Evolutionary conservation across 768 basidiomycete genomes (phyloP).

Genomic region (Termitomyces heimii): DNA sequence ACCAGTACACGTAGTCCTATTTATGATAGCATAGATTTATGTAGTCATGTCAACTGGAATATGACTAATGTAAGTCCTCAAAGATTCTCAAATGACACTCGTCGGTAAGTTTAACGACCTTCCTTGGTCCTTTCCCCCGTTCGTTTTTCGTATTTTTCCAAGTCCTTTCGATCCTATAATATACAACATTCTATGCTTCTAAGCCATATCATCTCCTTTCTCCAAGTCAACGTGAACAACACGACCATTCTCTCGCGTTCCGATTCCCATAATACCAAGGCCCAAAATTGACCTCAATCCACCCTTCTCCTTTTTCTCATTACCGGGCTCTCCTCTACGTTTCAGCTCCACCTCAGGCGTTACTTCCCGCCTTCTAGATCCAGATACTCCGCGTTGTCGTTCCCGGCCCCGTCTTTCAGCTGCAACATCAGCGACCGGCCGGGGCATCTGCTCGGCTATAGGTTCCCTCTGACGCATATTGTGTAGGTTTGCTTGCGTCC

Average conservation of each 20-base stretch:
- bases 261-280: neutral
- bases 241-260: neutral
- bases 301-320: conserved; percentile 1
- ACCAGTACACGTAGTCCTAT: too few species aligned
- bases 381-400: conserved; percentile 13
- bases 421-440: conserved; percentile 9
- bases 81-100: neutral
- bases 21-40: too few species aligned
- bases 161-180: neutral
- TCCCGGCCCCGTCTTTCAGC: conserved; percentile 24
- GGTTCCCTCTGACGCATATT: conserved; percentile 5
- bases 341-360: conserved; percentile 1
- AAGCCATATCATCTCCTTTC: neutral
- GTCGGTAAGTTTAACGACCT: neutral
- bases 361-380: conserved; percentile 11
- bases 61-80: neutral
- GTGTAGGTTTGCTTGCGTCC: conserved; percentile 21
- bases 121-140: neutral
- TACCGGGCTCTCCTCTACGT: neutral
- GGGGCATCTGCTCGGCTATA: conserved; percentile 2
- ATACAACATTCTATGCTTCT: neutral
- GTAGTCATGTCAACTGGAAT: neutral
- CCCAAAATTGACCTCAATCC: neutral
- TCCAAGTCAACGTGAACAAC: neutral
- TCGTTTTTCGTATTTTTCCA: neutral